phyloP scores from a whole-genome alignment of 2,329 filamentous ascomycete species.

The Pezicula radicicola region DNA sequence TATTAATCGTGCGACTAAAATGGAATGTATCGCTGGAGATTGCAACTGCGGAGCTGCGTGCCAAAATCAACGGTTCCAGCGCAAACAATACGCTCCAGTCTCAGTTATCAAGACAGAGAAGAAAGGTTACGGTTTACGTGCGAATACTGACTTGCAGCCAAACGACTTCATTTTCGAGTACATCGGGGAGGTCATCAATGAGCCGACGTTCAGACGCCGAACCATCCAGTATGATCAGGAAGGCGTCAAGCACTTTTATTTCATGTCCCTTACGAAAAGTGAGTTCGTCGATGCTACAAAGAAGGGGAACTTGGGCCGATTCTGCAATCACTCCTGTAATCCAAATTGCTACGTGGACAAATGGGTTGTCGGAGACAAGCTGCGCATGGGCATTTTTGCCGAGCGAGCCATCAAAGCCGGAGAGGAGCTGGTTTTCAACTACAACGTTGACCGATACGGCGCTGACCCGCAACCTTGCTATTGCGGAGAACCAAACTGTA shows the following conservation, averaged over 20 bases:
- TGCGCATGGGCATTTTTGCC: constrained; percentile 98
- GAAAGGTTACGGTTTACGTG: constrained; percentile 90
- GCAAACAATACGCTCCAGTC: constrained; percentile 84
- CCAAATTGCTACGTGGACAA: constrained; percentile 99
- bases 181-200: constrained; percentile 96
- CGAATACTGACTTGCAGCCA: constrained; percentile 71
- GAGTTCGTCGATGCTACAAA: constrained; percentile 98
- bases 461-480: constrained; percentile 97
- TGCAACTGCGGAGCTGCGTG: constrained; percentile 86
- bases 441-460: constrained; percentile 98
- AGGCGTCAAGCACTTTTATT: constrained; percentile 99
- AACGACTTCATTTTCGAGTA: constrained; percentile 98
- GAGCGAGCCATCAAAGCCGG: constrained; percentile 79
- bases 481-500: constrained; percentile 91
- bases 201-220: constrained; percentile 81
- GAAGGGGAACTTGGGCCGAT: constrained; percentile 91
- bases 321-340: constrained; percentile 99
- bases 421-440: constrained; percentile 97
- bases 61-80: constrained; percentile 93
- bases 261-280: constrained; percentile 96
- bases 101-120: constrained; percentile 97
- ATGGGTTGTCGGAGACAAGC: constrained; percentile 95
- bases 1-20: constrained; percentile 97
- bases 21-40: constrained; percentile 82
- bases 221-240: constrained; percentile 94